Conservation (phyloP, 2,329 filamentous ascomycete species). For the Arthrocladium fulminans region DNA sequence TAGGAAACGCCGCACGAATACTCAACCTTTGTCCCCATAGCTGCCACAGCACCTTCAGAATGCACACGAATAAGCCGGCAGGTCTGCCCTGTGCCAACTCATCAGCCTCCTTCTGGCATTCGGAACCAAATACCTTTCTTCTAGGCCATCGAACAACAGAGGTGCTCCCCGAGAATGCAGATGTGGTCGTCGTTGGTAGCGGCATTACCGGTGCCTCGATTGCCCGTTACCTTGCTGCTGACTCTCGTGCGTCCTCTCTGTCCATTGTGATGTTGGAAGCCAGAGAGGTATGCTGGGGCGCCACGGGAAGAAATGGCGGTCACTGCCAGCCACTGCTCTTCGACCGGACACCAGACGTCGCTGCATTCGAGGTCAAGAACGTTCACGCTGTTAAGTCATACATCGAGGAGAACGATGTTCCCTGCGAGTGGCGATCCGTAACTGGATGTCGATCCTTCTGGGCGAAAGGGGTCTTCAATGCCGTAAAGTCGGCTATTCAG, state of each 20-base stretch:
- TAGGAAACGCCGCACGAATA: too few relatives aligned
- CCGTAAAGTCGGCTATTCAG: constrained; percentile 9
- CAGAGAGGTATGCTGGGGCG: constrained; percentile 17
- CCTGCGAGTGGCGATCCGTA: constrained; percentile 17
- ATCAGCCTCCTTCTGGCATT: constrained; percentile 5
- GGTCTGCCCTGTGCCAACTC: background rate
- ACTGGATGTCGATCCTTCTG: constrained; percentile 16
- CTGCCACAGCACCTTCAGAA: too few relatives aligned
- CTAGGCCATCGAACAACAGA: constrained; percentile 6
- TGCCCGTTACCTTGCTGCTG: constrained; percentile 25
- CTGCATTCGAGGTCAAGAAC: constrained; percentile 19
- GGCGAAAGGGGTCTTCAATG: constrained; percentile 9
- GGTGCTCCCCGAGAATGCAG: constrained; percentile 23
- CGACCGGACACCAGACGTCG: constrained; percentile 15
- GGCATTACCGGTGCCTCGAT: constrained; percentile 32
- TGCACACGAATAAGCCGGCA: background rate
- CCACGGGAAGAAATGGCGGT: constrained; percentile 6
- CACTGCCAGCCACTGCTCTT: constrained; percentile 36
- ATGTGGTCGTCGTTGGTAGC: constrained; percentile 32
- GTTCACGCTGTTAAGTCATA: constrained; percentile 14
- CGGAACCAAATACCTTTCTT: constrained; percentile 9
- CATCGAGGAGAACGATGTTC: constrained; percentile 14
- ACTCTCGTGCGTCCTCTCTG: constrained; percentile 16
- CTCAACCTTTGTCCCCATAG: too few relatives aligned
- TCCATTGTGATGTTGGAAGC: constrained; percentile 36